Base-by-base conservation (phyloP, 2,329 filamentous ascomycete species). In the Zelopaecilomyces penicillatus region DNA sequence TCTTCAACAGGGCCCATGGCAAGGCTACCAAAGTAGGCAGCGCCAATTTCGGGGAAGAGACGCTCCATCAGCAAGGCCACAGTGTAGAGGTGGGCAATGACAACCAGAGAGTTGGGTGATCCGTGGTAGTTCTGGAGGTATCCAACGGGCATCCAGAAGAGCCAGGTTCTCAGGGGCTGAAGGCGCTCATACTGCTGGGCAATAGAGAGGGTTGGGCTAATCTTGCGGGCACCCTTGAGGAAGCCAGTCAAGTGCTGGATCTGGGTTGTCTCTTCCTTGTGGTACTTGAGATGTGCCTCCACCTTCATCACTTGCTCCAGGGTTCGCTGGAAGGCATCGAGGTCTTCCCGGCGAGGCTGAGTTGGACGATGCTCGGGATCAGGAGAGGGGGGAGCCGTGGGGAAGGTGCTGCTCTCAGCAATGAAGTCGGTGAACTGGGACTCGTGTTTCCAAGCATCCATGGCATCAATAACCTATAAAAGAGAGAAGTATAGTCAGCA, bases 61-160 rank as follows among this genome's bases (percentile, higher is more conserved):
- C 88, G 87, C 66, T 96, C 90, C 66, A 97, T 78, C 34, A 88
- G 80, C 48, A 97, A 73, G 4, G 88, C 89, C 12, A 89, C 81
- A 1, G 87, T 90, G 67, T 95, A 97, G 63, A 95, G 88, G 60
- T 97, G 87, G 8, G 89, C 86, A 44, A 97, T 82, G 50, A 94
- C 82, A 42, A 95, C 74, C 53, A 96, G 74, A 1, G 88, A 84
- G 48, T 80, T 86, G 27, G 86, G 77, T 52, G 91, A 88, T 32
- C 80, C 79, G 41, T 83, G 80, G 39, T 83, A 85, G 52, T 82
- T 80, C 60, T 91, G 84, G 28, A 96, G 75, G 55, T 90, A 84
- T 53, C 82, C 81, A 31, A 95, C 82, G 1, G 93, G 93, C 44
- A 95, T 80, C 89, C 91, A 97, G 67, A 97, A 95, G 11, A 97